Percentiles rank a stretch among this genome's conserved stretches.
phyloP scores from a whole-genome alignment of 2,329 filamentous ascomycete species.

The Cladosporium oxysporum region DNA sequence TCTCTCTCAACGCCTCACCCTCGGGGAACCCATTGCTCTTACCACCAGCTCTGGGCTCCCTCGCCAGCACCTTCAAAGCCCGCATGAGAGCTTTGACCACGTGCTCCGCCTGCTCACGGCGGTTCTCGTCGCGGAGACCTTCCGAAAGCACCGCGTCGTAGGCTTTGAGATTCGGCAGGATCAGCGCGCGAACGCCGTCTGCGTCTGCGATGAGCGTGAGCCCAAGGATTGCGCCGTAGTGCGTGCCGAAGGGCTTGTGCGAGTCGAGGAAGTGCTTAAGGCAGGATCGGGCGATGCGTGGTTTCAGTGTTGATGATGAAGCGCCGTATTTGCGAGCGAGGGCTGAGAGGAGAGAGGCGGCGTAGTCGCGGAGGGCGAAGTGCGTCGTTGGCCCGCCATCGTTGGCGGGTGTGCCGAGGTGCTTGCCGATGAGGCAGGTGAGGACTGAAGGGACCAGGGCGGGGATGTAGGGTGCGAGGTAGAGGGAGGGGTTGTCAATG shows the following conservation, averaged over 20 bases:
- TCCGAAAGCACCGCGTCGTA: constrained; percentile 64
- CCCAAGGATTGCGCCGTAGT: constrained; percentile 85
- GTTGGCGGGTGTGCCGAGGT: constrained; percentile 62
- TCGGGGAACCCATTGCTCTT: constrained; percentile 45
- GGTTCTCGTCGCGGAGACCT: constrained; percentile 55
- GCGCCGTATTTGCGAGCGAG: constrained; percentile 80
- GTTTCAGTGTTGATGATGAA: constrained; percentile 78
- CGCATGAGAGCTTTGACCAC: constrained; percentile 60
- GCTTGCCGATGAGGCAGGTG: constrained; percentile 84
- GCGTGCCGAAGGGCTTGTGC: constrained; percentile 75
- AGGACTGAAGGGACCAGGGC: constrained; percentile 81
- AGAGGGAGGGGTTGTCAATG: constrained; percentile 79
- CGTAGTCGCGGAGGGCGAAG: constrained; percentile 80
- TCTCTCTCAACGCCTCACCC: constrained; percentile 43
- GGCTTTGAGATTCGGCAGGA: constrained; percentile 66
- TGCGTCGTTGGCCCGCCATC: constrained; percentile 57
- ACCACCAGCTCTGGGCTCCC: constrained; percentile 38
- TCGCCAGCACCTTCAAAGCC: constrained; percentile 56
- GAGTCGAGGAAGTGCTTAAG: constrained; percentile 90
- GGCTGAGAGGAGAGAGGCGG: constrained; percentile 76
- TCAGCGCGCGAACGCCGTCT: constrained; percentile 63
- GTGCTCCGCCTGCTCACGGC: constrained; percentile 60
- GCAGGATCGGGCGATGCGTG: constrained; percentile 88
- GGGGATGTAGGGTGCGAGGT: constrained; percentile 68
- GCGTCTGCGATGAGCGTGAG: constrained; percentile 73